Percentiles rank a stretch among this genome's conserved stretches.
Evolutionary conservation across 306 rosid species (phyloP).

Genomic region (Vachellia collinsii): DNA sequence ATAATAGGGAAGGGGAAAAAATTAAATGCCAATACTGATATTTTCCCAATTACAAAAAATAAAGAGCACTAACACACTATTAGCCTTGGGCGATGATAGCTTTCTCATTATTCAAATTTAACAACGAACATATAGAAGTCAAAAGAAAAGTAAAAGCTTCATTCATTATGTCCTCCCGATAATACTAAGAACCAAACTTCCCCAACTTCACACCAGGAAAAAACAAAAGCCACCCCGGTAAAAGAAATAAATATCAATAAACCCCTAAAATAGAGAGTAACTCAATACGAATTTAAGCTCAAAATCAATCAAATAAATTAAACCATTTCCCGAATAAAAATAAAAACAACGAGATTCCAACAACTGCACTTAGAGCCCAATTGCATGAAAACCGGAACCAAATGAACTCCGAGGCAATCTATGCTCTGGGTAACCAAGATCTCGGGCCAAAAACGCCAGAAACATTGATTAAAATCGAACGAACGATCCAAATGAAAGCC

Average conservation of each 20-base stretch:
- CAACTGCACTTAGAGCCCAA: constrained; percentile 42
- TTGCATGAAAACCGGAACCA: constrained; percentile 26
- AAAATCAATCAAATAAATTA: constrained; percentile 38
- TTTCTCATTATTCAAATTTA: background rate
- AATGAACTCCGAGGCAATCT: constrained; percentile 31
- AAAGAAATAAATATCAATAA: constrained; percentile 38
- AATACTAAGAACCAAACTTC: constrained; percentile 30
- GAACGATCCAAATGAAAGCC: constrained; percentile 28
- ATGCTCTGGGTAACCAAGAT: constrained; percentile 42
- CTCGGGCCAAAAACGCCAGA: constrained; percentile 38
- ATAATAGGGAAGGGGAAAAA: constrained; percentile 19
- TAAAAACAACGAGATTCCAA: constrained; percentile 41
- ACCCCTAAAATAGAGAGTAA: constrained; percentile 44
- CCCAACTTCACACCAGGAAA: constrained; percentile 5
- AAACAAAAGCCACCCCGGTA: constrained; percentile 44
- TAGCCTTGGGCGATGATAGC: constrained; percentile 1
- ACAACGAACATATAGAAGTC: background rate
- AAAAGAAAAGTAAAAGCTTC: background rate
- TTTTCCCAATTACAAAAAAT: constrained; percentile 7
- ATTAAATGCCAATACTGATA: constrained; percentile 18
- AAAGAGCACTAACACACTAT: constrained; percentile 22
- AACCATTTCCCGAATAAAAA: constrained; percentile 16
- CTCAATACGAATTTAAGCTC: constrained; percentile 14
- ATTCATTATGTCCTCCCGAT: background rate
- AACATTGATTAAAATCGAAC: constrained; percentile 52